Conservation (phyloP, 768 basidiomycete genomes). For the Hygrophorus pudorinus region DNA sequence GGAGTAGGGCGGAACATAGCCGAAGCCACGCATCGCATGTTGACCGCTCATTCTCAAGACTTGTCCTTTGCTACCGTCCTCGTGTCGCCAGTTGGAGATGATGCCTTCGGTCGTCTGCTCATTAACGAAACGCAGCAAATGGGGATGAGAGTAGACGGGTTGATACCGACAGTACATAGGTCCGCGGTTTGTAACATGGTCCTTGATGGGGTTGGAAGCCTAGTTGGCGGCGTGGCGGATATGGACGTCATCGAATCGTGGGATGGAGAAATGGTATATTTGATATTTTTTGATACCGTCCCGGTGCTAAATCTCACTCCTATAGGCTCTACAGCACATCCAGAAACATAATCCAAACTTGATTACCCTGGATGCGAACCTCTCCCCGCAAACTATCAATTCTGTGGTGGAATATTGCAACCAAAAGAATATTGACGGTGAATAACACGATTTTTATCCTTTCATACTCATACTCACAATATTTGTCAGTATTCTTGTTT, state of each 20-base stretch:
- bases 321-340: conserved; percentile 47
- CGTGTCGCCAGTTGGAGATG: conserved; percentile 67
- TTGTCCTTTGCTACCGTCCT: conserved; percentile 38
- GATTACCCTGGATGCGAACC: conserved; percentile 71
- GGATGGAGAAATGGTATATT: conserved; percentile 32
- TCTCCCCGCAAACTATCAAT: conserved; percentile 43
- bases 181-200: conserved; percentile 87
- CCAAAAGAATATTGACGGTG: conserved; percentile 41
- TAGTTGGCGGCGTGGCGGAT: conserved; percentile 86
- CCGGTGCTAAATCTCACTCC: background rate
- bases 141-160: conserved; percentile 80
- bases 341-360: conserved; percentile 39
- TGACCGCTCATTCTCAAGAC: conserved; percentile 25
- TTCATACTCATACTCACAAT: conserved; percentile 5
- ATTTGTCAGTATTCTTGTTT: conserved; percentile 64
- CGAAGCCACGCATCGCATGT: conserved; percentile 71
- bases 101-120: conserved; percentile 67
- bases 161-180: conserved; percentile 28
- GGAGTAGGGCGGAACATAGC: conserved; percentile 96
- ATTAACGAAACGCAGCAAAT: conserved; percentile 40
- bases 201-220: conserved; percentile 57
- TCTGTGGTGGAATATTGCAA: conserved; percentile 43
- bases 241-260: conserved; percentile 64
- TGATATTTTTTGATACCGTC: background rate
- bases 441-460: conserved; percentile 14